phyloP scores from a whole-genome alignment of 139 green algal species.

The Pycnococcus provasolii region DNA sequence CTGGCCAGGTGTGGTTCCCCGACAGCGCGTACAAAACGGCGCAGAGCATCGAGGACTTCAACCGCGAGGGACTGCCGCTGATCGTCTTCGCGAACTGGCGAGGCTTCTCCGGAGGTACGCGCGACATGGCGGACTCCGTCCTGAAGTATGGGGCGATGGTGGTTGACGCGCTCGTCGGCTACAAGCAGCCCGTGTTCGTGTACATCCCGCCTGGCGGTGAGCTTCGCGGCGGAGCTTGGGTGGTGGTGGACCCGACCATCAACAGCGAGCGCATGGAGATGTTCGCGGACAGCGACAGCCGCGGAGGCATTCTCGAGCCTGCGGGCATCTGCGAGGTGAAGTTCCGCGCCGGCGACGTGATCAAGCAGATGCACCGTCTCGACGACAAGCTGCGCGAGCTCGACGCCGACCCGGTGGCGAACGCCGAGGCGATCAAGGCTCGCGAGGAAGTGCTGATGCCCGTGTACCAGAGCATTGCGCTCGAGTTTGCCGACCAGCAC shows the following conservation, averaged over 20 bases:
- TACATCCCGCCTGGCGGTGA: conserved; percentile 88
- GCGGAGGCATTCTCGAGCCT: conserved; percentile 89
- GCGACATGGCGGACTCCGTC: conserved; percentile 95
- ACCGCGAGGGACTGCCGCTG: conserved; percentile 82
- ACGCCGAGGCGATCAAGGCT: conserved; percentile 22
- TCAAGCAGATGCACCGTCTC: conserved; percentile 75
- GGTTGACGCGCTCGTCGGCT: conserved; percentile 83
- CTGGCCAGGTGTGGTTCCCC: conserved; percentile 85
- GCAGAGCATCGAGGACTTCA: conserved; percentile 93
- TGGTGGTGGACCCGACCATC: conserved; percentile 92
- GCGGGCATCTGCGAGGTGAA: conserved; percentile 98
- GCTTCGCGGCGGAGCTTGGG: conserved; percentile 94
- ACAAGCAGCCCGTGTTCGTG: conserved; percentile 82
- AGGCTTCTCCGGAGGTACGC: conserved; percentile 90
- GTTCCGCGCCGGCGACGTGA: conserved; percentile 69
- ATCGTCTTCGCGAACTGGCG: conserved; percentile 98
- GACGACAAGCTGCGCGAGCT: conserved; percentile 51
- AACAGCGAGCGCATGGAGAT: conserved; percentile 58
- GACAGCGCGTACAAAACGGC: conserved; percentile 94
- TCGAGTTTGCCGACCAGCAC: conserved; percentile 91
- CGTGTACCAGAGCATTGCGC: conserved; percentile 56
- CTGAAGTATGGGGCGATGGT: conserved; percentile 91
- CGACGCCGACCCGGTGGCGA: conserved; percentile 9
- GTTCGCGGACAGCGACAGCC: conserved; percentile 40
- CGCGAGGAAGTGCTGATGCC: conserved; percentile 67